These are phyloP conservation scores for Leccinum imitatum DNA, from an alignment of 768 basidiomycete species.

Conservation along the genomic window DNA sequence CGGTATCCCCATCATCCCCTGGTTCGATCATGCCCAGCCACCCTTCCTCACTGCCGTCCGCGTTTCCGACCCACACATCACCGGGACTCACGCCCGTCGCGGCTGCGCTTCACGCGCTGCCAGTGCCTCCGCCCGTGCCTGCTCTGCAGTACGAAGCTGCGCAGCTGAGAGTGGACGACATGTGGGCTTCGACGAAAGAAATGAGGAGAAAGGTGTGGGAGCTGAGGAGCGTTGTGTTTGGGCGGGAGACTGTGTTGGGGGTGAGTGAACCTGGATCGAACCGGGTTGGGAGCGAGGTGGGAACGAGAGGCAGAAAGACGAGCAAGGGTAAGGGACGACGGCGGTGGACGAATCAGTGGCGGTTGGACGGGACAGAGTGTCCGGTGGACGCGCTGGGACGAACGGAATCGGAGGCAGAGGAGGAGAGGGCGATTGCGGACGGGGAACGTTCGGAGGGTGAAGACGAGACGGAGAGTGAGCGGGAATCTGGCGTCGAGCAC, in stretches of 20 bases:
- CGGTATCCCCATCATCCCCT: neutral
- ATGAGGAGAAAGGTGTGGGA: constrained; percentile 63
- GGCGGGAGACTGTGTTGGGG: constrained; percentile 48
- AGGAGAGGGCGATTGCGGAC: constrained; percentile 47
- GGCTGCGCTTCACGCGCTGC: constrained; percentile 36
- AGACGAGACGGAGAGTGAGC: constrained; percentile 32
- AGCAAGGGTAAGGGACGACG: constrained; percentile 43
- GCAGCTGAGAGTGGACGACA: constrained; percentile 61
- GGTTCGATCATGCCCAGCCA: neutral
- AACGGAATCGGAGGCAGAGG: constrained; percentile 76
- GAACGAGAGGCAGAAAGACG: constrained; percentile 30
- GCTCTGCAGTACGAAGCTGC: constrained; percentile 69
- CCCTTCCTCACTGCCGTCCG: neutral
- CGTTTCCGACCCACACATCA: constrained; percentile 4
- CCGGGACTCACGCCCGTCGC: constrained; percentile 26
- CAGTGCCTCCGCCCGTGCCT: constrained; percentile 26
- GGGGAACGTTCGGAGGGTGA: constrained; percentile 32
- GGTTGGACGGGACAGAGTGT: constrained; percentile 58
- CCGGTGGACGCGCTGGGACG: constrained; percentile 68
- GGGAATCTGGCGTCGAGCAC: constrained; percentile 24
- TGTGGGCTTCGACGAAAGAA: constrained; percentile 65
- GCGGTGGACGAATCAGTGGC: constrained; percentile 50
- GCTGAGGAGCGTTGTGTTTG: constrained; percentile 68
- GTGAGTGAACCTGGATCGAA: constrained; percentile 32
- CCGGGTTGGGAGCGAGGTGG: constrained; percentile 56